These are phyloP conservation scores for Nemania sp. DNA, from an alignment of 2,329 filamentous ascomycete genomes.

Conservation along the genomic window DNA sequence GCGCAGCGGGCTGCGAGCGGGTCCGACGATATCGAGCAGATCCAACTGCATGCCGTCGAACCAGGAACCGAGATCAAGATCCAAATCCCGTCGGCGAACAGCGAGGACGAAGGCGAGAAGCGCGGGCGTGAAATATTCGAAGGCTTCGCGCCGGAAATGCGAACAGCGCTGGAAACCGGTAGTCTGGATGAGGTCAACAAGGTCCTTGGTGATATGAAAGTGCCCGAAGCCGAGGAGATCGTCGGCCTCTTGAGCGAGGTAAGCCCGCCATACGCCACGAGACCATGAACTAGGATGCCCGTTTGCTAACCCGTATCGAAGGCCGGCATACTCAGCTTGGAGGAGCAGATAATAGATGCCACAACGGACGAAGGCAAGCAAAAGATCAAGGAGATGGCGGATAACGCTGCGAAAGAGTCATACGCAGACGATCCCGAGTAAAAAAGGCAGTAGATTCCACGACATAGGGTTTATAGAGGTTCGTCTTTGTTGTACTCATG, in stretches of 20 bases:
- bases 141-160: slow-evolving; percentile 78
- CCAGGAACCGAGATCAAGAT: slow-evolving; percentile 92
- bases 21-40: slow-evolving; percentile 79
- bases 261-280: slow-evolving; percentile 33
- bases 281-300: neutral
- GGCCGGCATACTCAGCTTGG: slow-evolving; percentile 86
- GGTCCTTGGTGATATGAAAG: slow-evolving; percentile 84
- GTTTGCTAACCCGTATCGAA: slow-evolving; percentile 42
- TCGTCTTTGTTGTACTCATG: slow-evolving; percentile 2
- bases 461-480: neutral
- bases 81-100: slow-evolving; percentile 71
- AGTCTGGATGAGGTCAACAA: slow-evolving; percentile 87
- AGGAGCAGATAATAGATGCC: slow-evolving; percentile 92
- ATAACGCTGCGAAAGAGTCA: slow-evolving; percentile 50
- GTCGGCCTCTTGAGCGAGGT: slow-evolving; percentile 78
- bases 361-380: slow-evolving; percentile 85
- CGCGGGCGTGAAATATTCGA: slow-evolving; percentile 79
- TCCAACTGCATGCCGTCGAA: slow-evolving; percentile 95
- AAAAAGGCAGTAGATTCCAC: neutral
- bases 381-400: slow-evolving; percentile 75
- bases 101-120: slow-evolving; percentile 66
- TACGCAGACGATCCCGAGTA: slow-evolving; percentile 50
- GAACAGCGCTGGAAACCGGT: slow-evolving; percentile 83
- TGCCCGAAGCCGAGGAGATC: slow-evolving; percentile 84
- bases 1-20: slow-evolving; percentile 54